Conservation (phyloP, 257 asterid species). For the Scutellaria galericulata region DNA sequence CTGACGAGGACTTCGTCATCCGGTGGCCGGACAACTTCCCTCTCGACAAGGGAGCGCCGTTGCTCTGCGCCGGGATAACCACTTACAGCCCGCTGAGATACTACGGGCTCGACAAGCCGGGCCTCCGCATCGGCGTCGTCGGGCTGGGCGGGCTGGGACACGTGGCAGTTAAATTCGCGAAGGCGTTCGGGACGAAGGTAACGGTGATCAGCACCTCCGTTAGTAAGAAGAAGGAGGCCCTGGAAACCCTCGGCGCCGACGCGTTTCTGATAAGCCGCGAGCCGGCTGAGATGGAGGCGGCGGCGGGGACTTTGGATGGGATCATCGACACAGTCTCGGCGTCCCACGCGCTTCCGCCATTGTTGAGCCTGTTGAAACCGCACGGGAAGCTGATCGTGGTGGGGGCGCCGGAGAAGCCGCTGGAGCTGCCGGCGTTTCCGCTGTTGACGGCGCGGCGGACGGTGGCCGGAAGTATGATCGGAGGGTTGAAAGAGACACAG, state of each 20-base stretch:
- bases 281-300: conserved; percentile 39
- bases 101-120: conserved; percentile 47
- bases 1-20: conserved; percentile 39
- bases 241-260: conserved; percentile 41
- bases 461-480: conserved; percentile 51
- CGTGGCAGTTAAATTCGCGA: conserved; percentile 48
- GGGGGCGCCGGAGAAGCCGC: conserved; percentile 45
- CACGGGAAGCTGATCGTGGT: conserved; percentile 46
- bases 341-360: conserved; percentile 36
- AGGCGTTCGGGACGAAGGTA: conserved; percentile 47
- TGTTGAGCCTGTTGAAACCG: conserved; percentile 41
- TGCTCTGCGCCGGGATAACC: conserved; percentile 53
- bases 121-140: conserved; percentile 42
- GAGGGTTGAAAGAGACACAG: conserved; percentile 51
- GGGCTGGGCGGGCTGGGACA: conserved; percentile 62
- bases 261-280: conserved; percentile 40
- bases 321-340: conserved; percentile 48
- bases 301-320: conserved; percentile 44
- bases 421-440: conserved; percentile 46
- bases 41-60: conserved; percentile 44
- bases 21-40: conserved; percentile 49
- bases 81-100: conserved; percentile 44
- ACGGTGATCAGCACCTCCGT: conserved; percentile 50
- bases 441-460: conserved; percentile 31
- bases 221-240: conserved; percentile 42